Conservation (phyloP, 176 grass and related monocot species). For the Saccharum spontaneum region DNA sequence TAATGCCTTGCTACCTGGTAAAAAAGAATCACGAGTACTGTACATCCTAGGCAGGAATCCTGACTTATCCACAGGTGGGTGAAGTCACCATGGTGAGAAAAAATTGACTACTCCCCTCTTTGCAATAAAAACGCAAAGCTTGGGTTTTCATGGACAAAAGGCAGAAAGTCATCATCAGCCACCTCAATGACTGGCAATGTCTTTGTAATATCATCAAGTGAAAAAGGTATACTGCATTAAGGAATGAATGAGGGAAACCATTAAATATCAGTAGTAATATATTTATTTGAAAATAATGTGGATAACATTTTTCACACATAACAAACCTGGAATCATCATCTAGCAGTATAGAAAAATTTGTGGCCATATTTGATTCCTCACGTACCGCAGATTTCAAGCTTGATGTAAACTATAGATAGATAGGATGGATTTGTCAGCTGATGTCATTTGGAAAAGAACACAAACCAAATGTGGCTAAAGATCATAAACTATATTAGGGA, state of each 20-base stretch:
- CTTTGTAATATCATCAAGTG: constrained; percentile 83
- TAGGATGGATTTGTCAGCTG: neutral
- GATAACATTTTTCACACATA: constrained; percentile 23
- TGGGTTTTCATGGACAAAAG: constrained; percentile 73
- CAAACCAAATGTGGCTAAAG: constrained; percentile 17
- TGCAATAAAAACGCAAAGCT: constrained; percentile 93
- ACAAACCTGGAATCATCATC: constrained; percentile 83
- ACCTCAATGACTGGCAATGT: constrained; percentile 69
- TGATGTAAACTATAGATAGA: constrained; percentile 56
- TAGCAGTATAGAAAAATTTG: constrained; percentile 64
- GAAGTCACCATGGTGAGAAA: constrained; percentile 22
- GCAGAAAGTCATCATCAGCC: constrained; percentile 62
- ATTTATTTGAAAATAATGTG: neutral
- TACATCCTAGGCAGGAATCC: constrained; percentile 47
- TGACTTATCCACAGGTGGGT: constrained; percentile 51
- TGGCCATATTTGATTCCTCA: constrained; percentile 58
- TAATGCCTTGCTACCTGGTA: constrained; percentile 43
- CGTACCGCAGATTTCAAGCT: constrained; percentile 57
- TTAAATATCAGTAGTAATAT: constrained; percentile 17
- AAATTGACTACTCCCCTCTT: constrained; percentile 58
- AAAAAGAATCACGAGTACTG: constrained; percentile 51
- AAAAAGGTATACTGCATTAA: constrained; percentile 83
- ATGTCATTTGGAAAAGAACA: constrained; percentile 21
- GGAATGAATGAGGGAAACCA: constrained; percentile 14
- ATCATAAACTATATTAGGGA: constrained; percentile 15